Conservation (phyloP, 768 basidiomycete genomes). For the Boletus speciosus region DNA sequence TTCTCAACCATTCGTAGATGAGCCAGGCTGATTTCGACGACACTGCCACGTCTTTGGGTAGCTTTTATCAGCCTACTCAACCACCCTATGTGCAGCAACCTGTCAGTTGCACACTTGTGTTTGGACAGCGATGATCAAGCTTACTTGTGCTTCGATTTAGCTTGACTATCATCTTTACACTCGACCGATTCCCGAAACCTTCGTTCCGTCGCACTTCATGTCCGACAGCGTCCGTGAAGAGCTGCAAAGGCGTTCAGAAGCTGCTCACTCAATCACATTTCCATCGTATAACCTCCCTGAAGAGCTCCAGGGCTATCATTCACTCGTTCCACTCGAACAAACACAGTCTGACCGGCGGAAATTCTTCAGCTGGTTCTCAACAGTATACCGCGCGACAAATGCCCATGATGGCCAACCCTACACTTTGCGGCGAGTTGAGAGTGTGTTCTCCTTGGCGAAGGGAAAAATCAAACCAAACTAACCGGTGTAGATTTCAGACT, state of each 20-base stretch:
- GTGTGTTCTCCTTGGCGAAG: constrained; percentile 37
- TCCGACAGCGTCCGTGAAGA: constrained; percentile 72
- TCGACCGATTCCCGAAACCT: constrained; percentile 53
- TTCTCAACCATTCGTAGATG: neutral
- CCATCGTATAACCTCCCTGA: constrained; percentile 66
- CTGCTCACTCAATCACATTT: constrained; percentile 34
- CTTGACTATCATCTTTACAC: constrained; percentile 94
- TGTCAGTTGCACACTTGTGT: constrained; percentile 38
- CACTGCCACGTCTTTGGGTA: constrained; percentile 18
- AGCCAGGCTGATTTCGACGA: constrained; percentile 33
- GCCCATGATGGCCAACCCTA: constrained; percentile 76
- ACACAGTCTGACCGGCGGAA: constrained; percentile 59
- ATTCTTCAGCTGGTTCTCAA: constrained; percentile 76
- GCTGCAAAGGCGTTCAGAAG: constrained; percentile 49
- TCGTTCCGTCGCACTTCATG: constrained; percentile 72
- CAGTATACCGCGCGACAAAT: constrained; percentile 79
- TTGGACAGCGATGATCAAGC: neutral
- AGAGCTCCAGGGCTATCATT: constrained; percentile 88
- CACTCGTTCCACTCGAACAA: constrained; percentile 75
- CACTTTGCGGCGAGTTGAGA: constrained; percentile 80
- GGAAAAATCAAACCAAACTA: neutral
- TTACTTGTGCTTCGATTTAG: constrained; percentile 36
- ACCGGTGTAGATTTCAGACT: constrained; percentile 70
- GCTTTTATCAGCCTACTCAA: constrained; percentile 40
- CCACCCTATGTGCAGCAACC: constrained; percentile 64